These are phyloP conservation scores for Priceomyces haplophilus DNA, from an alignment of 805 yeast genomes.

Conservation along the genomic window DNA sequence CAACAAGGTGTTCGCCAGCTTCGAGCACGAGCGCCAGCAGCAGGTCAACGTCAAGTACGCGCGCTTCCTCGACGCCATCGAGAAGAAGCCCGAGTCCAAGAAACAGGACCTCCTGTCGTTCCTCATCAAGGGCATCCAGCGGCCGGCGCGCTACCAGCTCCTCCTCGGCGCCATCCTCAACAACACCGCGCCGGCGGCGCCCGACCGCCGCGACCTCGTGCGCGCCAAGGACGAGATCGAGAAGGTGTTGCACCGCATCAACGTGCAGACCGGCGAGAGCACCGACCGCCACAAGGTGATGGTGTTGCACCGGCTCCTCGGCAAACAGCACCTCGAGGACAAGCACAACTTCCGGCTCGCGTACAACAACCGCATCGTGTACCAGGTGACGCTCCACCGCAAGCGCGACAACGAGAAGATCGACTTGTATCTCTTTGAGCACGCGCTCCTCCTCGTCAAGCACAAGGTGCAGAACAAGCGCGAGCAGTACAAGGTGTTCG, in stretches of 20 bases:
- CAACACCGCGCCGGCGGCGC: conserved; percentile 70
- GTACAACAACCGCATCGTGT: conserved; percentile 77
- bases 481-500: conserved; percentile 87
- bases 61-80: conserved; percentile 89
- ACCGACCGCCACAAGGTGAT: conserved; percentile 89
- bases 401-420: conserved; percentile 77
- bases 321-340: conserved; percentile 80
- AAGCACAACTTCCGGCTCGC: conserved; percentile 80
- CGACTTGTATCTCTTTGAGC: conserved; percentile 84
- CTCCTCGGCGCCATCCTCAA: conserved; percentile 79
- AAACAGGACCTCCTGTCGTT: conserved; percentile 91
- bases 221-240: conserved; percentile 75
- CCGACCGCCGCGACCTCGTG: conserved; percentile 65
- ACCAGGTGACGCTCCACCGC: conserved; percentile 67
- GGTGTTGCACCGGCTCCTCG: conserved; percentile 53
- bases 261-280: conserved; percentile 88
- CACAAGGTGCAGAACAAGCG: conserved; percentile 84
- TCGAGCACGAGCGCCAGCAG: conserved; percentile 91
- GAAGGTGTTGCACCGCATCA: conserved; percentile 71
- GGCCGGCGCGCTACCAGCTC: conserved; percentile 92
- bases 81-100: conserved; percentile 77
- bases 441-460: conserved; percentile 79
- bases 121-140: conserved; percentile 89
- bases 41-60: conserved; percentile 87
- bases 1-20: conserved; percentile 90